Conservation (phyloP, 1,284 basidiomycete species). For the Trametes hirsuta region DNA sequence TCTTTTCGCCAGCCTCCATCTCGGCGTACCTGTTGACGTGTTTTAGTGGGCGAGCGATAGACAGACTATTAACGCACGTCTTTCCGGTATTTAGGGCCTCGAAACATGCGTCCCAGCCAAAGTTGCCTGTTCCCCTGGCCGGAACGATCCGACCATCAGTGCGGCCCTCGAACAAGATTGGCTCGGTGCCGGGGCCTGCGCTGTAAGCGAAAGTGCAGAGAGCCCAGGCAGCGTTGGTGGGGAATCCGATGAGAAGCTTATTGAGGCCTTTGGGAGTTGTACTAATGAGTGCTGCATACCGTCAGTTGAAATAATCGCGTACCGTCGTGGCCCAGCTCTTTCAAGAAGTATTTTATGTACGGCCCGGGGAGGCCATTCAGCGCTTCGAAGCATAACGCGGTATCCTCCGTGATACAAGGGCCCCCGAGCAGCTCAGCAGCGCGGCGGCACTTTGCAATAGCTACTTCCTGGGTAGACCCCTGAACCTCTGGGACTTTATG, state of each 20-base stretch:
- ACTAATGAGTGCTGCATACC: background rate
- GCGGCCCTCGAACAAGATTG: slow-evolving; percentile 89
- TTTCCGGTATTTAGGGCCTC: slow-evolving; percentile 75
- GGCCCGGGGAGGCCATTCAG: slow-evolving; percentile 92
- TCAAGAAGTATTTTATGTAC: slow-evolving; percentile 95
- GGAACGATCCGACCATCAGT: slow-evolving; percentile 90
- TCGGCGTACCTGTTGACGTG: slow-evolving; percentile 80
- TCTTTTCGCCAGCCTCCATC: slow-evolving; percentile 87
- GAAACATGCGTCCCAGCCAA: slow-evolving; percentile 94
- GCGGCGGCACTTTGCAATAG: slow-evolving; percentile 82
- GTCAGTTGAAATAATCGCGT: background rate
- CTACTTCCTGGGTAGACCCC: slow-evolving; percentile 91
- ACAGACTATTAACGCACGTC: slow-evolving; percentile 58
- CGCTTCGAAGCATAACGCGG: slow-evolving; percentile 90
- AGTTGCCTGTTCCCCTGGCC: slow-evolving; percentile 76
- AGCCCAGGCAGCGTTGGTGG: slow-evolving; percentile 81
- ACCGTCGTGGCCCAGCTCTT: slow-evolving; percentile 79
- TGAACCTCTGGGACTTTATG: slow-evolving; percentile 88
- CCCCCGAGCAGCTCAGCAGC: slow-evolving; percentile 85
- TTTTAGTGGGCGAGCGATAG: background rate
- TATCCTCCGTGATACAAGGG: slow-evolving; percentile 97
- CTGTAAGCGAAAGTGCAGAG: slow-evolving; percentile 97
- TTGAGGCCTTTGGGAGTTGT: slow-evolving; percentile 67
- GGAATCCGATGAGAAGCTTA: slow-evolving; percentile 84
- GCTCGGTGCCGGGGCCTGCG: slow-evolving; percentile 77